Conservation (phyloP, 176 grass and related monocot genomes). For the Guadua angustifolia region DNA sequence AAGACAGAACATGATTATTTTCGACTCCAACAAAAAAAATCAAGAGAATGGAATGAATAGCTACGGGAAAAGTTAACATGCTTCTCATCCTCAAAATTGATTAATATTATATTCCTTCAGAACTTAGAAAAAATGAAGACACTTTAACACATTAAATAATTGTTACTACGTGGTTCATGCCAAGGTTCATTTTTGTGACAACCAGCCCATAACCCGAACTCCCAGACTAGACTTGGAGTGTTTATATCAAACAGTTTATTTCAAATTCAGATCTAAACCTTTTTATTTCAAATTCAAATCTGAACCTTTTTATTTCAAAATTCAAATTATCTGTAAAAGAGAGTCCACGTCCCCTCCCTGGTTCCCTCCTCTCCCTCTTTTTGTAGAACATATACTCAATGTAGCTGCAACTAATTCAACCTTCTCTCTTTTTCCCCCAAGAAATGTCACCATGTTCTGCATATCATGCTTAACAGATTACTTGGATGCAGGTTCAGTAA, state of each 20-base stretch:
- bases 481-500: constrained; percentile 4
- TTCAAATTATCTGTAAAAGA: background rate
- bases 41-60: constrained; percentile 21
- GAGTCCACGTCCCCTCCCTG: background rate
- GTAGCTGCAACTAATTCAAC: background rate
- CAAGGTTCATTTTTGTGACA: background rate
- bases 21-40: constrained; percentile 10
- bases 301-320: constrained; percentile 21
- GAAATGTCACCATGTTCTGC: constrained; percentile 23
- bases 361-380: background rate
- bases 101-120: constrained; percentile 27
- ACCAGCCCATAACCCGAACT: background rate
- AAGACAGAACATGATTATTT: constrained; percentile 27
- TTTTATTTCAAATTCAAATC: constrained; percentile 14
- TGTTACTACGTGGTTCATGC: background rate
- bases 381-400: background rate
- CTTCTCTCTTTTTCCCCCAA: background rate
- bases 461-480: constrained; percentile 19
- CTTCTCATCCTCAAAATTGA: constrained; percentile 40
- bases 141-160: constrained; percentile 27
- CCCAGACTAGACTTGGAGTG: background rate
- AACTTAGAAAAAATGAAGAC: constrained; percentile 12
- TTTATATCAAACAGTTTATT: background rate
- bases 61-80: background rate
- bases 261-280: constrained; percentile 2